Evolutionary conservation across 2,329 filamentous ascomycete species (phyloP).

Genomic region (Paecilomyces formosus): DNA sequence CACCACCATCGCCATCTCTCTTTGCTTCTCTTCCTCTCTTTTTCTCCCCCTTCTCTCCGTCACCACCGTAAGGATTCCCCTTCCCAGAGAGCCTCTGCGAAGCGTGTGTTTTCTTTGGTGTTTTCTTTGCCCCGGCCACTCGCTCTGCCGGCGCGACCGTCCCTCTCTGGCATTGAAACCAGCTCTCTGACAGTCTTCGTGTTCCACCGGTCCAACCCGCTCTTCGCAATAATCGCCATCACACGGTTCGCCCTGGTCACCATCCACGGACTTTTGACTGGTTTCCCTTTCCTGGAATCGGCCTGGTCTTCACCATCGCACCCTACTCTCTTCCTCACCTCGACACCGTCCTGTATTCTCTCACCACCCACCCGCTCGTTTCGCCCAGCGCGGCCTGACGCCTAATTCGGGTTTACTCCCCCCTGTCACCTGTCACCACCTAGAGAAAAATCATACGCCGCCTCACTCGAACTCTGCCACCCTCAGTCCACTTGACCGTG

Average conservation of each 20-base stretch:
- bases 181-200: neutral
- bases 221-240: neutral
- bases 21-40: slow-evolving; percentile 1
- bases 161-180: neutral
- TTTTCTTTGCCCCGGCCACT: neutral
- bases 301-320: neutral
- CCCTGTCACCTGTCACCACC: neutral
- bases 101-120: neutral
- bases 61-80: slow-evolving; percentile 1
- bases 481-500: neutral
- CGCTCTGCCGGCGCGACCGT: neutral
- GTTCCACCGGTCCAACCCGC: neutral
- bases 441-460: neutral
- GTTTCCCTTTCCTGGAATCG: neutral
- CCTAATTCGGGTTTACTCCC: neutral
- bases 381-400: neutral
- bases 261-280: neutral
- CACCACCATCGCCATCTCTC: neutral
- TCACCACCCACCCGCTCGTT: neutral
- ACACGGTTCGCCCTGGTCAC: neutral
- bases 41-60: neutral
- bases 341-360: neutral
- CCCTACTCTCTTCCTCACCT: too few species aligned
- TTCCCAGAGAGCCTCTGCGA: neutral
- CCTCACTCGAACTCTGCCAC: slow-evolving; percentile 3